phyloP scores from a whole-genome alignment of 129 eudicot genomes.

The Flaveria ramosissima region DNA sequence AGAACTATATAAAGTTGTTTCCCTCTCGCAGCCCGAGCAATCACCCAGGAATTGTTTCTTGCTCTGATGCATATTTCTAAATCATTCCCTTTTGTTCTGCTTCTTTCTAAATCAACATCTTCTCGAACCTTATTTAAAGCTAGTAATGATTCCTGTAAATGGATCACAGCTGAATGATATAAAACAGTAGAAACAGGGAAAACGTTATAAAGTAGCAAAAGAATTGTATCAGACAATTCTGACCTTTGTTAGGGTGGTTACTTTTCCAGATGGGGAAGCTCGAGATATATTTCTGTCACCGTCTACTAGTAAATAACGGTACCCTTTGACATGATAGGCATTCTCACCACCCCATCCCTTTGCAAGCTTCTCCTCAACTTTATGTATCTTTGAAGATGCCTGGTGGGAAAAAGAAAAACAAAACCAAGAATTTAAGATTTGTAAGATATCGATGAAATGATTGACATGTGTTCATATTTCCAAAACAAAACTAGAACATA shows the following conservation, averaged over 20 bases:
- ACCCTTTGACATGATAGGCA: conserved; percentile 95
- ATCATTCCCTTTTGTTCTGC: conserved; percentile 58
- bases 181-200: not conserved
- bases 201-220: not conserved
- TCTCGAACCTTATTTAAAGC: conserved; percentile 76
- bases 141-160: conserved; percentile 72
- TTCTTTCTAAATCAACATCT: conserved; percentile 81
- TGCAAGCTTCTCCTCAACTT: conserved; percentile 92
- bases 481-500: conserved; percentile 18
- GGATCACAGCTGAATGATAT: too few relatives aligned
- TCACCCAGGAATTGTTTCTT: conserved; percentile 93
- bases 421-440: not conserved
- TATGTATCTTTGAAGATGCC: conserved; percentile 71
- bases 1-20: conserved; percentile 91
- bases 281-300: conserved; percentile 78
- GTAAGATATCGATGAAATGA: not conserved
- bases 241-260: conserved; percentile 90
- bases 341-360: conserved; percentile 99
- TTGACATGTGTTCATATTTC: not conserved
- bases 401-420: conserved; percentile 31
- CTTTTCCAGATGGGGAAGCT: conserved; percentile 97
- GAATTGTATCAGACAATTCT: conserved; percentile 10
- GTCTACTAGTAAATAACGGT: conserved; percentile 84
- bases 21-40: conserved; percentile 75
- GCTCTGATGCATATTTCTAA: conserved; percentile 81